Evolutionary conservation across 1,139 yeast species (phyloP).

Genomic region (Candida sojae): DNA sequence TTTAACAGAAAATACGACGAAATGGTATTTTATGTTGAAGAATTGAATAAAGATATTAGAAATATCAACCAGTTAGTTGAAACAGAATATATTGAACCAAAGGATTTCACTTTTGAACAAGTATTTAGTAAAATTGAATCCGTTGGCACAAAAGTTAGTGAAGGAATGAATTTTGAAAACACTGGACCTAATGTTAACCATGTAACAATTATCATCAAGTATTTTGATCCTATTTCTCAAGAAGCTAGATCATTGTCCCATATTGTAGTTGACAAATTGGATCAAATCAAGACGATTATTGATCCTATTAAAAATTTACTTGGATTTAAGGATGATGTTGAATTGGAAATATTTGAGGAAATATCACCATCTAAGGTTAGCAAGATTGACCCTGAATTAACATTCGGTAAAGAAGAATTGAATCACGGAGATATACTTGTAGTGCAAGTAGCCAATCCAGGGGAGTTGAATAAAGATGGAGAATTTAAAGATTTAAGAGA

Average conservation of each 20-base stretch:
- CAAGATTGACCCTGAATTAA: slow-evolving; percentile 37
- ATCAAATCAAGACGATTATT: slow-evolving; percentile 44
- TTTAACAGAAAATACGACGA: slow-evolving; percentile 46
- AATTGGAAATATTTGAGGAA: slow-evolving; percentile 65
- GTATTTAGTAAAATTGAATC: slow-evolving; percentile 21
- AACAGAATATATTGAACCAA: slow-evolving; percentile 18
- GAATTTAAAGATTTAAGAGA: slow-evolving; percentile 39
- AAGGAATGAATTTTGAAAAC: slow-evolving; percentile 17
- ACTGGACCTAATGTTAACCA: slow-evolving; percentile 34
- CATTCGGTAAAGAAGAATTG: slow-evolving; percentile 67
- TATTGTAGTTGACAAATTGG: slow-evolving; percentile 53
- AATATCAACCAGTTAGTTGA: slow-evolving; percentile 17
- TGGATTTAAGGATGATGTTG: slow-evolving; percentile 41
- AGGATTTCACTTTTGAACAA: slow-evolving; percentile 25
- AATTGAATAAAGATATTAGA: slow-evolving; percentile 34
- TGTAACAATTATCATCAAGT: slow-evolving; percentile 64
- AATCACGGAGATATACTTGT: slow-evolving; percentile 79
- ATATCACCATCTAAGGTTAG: slow-evolving; percentile 66
- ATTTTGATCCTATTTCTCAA: slow-evolving; percentile 62
- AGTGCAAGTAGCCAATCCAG: slow-evolving; percentile 42
- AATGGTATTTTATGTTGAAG: slow-evolving; percentile 52
- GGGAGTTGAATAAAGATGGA: slow-evolving; percentile 20
- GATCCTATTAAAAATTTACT: slow-evolving; percentile 46
- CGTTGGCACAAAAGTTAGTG: slow-evolving; percentile 9
- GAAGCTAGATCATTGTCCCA: slow-evolving; percentile 65